A percentile compares a stretch with the other conserved stretches of the same genome.
Conservation (phyloP, 805 yeast genomes). For the Kodamaea kakaduensis region DNA sequence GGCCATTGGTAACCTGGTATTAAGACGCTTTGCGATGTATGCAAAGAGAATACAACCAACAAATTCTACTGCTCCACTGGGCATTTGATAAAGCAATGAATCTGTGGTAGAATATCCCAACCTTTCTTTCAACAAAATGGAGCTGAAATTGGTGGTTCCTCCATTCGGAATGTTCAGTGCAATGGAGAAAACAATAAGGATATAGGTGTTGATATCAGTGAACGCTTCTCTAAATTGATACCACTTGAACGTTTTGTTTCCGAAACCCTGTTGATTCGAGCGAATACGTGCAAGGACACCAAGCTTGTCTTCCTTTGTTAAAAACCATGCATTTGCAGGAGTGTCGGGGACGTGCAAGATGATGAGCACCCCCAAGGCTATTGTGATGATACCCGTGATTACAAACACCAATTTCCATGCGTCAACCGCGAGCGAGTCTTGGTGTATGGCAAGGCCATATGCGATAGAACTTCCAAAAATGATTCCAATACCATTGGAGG, state of each 20-base stretch:
- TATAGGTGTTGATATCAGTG: constrained; percentile 34
- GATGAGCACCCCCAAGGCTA: constrained; percentile 46
- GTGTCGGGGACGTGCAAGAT: constrained; percentile 51
- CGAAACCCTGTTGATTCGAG: constrained; percentile 41
- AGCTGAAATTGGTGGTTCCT: constrained; percentile 33
- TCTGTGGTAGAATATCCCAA: constrained; percentile 25
- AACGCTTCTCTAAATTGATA: constrained; percentile 36
- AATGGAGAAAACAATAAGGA: constrained; percentile 25
- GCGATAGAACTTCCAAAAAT: constrained; percentile 50
- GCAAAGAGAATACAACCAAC: constrained; percentile 34
- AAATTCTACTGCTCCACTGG: constrained; percentile 46
- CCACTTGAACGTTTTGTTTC: constrained; percentile 34
- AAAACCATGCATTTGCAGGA: constrained; percentile 36
- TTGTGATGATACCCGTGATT: constrained; percentile 56
- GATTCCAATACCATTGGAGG: constrained; percentile 35
- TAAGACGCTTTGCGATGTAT: constrained; percentile 19
- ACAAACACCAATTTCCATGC: constrained; percentile 63
- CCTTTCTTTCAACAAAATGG: constrained; percentile 25
- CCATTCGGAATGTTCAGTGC: constrained; percentile 34
- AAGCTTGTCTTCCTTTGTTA: constrained; percentile 24
- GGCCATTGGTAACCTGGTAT: constrained; percentile 26
- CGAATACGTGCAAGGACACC: constrained; percentile 51
- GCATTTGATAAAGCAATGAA: constrained; percentile 43
- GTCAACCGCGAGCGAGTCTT: constrained; percentile 29
- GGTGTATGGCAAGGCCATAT: constrained; percentile 40